Evolutionary conservation across 2,329 filamentous ascomycete genomes (phyloP), one percentile per base, ranked within the genome.

Genomic region (Rhynchosporium secalis): DNA sequence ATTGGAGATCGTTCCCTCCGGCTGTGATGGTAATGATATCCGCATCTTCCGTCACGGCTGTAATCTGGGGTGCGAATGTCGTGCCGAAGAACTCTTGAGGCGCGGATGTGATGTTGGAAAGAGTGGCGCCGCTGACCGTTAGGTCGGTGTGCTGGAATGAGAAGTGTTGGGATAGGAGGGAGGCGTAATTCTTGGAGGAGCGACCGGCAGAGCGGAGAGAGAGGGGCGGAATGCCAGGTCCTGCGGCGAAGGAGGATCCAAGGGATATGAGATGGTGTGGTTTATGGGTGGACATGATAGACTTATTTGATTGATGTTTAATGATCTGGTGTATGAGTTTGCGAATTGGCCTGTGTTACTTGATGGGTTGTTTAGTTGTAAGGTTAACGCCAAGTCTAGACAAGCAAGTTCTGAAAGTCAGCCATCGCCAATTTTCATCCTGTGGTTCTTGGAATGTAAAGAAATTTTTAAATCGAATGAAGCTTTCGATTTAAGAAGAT

Each of bases 1-100:
- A 77, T 3, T 71, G 72, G 49, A 77, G 70, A 64, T 78, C 76
- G 59, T 77, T 77, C 13, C 76, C 76, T 38, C 76, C 76, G 61
- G 72, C 74, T 12, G 74, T 74, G 10, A 77, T 70, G 15, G 75
- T 69, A 3, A 78, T 75, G 29, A 77, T 66, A 57, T 77, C 74
- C 9, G 70, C 70, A 62, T 76, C 72, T 2, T 57, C 55, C 0
- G 75, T 75, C 10, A 78, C 56, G 3, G 63, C 68, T 13, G 69
- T 56, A 36, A 78, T 67, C 69, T 78, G 77, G 28, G 76, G 75
- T 38, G 70, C 60, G 62, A 77, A 76, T 2, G 9, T 45, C n/a
- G 43, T n/a, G 13, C 15, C 2, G 9, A n/a, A 45, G 13, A 1
- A n/a, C 6, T 15, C n/a, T 45, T n/a, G 8, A 15, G 13, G 10